These are phyloP conservation scores for Phytophthora nicotianae DNA, from an alignment of 352 stramenopile species.

Conservation along the genomic window DNA sequence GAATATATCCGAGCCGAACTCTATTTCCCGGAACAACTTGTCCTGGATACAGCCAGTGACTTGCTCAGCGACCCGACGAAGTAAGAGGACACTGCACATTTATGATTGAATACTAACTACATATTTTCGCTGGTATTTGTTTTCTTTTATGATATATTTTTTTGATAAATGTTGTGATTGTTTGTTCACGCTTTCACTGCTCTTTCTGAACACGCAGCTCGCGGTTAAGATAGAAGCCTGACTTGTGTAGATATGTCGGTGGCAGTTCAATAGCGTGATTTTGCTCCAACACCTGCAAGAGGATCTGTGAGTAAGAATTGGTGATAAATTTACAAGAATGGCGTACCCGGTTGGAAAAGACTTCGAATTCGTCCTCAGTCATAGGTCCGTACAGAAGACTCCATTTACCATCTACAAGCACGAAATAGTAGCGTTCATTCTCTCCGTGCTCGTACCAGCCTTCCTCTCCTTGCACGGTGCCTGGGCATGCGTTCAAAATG, in stretches of 20 bases:
- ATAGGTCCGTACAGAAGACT: slow-evolving; percentile 86
- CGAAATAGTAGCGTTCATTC: slow-evolving; percentile 89
- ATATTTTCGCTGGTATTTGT: slow-evolving; percentile 12
- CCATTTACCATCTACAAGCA: slow-evolving; percentile 84
- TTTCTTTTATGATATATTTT: no score
- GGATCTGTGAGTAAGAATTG: slow-evolving; percentile 1
- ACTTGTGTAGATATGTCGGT: slow-evolving; percentile 83
- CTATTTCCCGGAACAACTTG: slow-evolving; percentile 60
- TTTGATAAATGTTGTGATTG: background rate
- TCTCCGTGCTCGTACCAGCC: slow-evolving; percentile 90
- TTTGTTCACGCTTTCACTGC: slow-evolving; percentile 19
- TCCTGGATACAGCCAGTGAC: slow-evolving; percentile 34
- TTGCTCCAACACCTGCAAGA: slow-evolving; percentile 64
- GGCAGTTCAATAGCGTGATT: slow-evolving; percentile 72
- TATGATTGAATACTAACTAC: slow-evolving; percentile 17
- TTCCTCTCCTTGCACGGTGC: slow-evolving; percentile 83
- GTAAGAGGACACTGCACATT: background rate
- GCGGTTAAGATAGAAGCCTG: slow-evolving; percentile 71
- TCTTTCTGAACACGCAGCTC: slow-evolving; percentile 67
- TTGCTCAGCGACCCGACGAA: slow-evolving; percentile 3
- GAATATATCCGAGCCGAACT: slow-evolving; percentile 53
- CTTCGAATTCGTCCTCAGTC: slow-evolving; percentile 84
- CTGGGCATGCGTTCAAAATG: slow-evolving; percentile 81
- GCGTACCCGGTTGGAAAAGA: slow-evolving; percentile 75
- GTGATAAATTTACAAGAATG: background rate